Base-by-base conservation (phyloP, 768 basidiomycete species). In the Tulasnella sp. region DNA sequence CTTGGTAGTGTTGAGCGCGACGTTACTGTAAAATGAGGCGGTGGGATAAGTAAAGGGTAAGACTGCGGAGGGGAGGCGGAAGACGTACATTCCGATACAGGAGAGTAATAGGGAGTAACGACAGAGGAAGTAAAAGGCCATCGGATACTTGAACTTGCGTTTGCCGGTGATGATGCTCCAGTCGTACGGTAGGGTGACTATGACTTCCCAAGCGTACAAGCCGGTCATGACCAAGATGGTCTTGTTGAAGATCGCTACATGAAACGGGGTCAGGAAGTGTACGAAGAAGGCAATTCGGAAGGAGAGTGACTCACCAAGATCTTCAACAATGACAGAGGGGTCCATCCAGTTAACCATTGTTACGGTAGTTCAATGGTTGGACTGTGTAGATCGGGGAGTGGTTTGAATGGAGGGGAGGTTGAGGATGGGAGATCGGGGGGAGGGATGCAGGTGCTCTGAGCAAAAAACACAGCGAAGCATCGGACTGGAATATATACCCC, bases 1-100 rank as follows among this genome's bases (percentile, higher is more conserved):
- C 63, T 65, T 53, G 4, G 56, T 60, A 26, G 54, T 47, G 41
- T 62, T 62, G 41, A 61, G 32, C 21, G 61, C 61, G 48, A 62
- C 45, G 26, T 62, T 61, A 15, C 59, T 61, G 43, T 17, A 23
- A n/a, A 21, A 7, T 10, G 32, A 41, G 13, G 30, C n/a, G n/a
- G n/a, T n/a, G n/a, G n/a, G n/a, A n/a, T n/a, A n/a, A n/a, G n/a
- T n/a, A n/a, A n/a, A n/a, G n/a, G n/a, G n/a, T n/a, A 29, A 21
- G 19, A 52, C 17, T 49, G 48, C 17, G 27, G 21, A 49, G 4
- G 41, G 27, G 51, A 4, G 51, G 51, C 4, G 29, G 7, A 32
- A 15, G 15, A 61, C 59, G 54, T 10, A 61, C 51, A 62, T 55
- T 38, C 61, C 61, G 21, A 62, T 51, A 50, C 61, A 30, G 17